These are phyloP conservation scores for Calocybe cyanea DNA, from an alignment of 768 basidiomycete species.

Conservation along the genomic window DNA sequence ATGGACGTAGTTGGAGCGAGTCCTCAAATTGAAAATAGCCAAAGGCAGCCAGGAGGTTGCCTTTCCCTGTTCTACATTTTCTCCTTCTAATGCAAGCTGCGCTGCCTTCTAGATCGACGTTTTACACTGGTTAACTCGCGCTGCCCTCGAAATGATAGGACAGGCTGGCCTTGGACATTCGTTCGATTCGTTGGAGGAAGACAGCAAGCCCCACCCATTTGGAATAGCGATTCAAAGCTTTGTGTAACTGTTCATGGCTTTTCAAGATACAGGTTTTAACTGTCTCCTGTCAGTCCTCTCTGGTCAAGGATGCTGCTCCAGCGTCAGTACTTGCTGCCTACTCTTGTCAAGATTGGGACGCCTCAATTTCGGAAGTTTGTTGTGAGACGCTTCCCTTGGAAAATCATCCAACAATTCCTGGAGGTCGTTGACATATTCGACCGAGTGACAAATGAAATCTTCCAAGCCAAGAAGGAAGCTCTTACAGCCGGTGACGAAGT, in stretches of 20 bases:
- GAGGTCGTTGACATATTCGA: conserved; percentile 16
- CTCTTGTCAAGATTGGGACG: conserved; percentile 14
- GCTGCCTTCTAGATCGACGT: conserved; percentile 10
- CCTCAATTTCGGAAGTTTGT: conserved; percentile 15
- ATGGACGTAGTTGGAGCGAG: conserved; percentile 4
- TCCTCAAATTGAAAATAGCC: conserved; percentile 3
- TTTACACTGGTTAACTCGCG: conserved; percentile 14
- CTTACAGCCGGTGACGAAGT: conserved; percentile 15
- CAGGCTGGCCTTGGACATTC: conserved; percentile 16
- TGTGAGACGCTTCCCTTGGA: conserved; percentile 11
- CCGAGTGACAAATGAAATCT: conserved; percentile 12
- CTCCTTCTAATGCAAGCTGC: too few relatives aligned
- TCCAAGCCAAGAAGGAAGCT: conserved; percentile 12
- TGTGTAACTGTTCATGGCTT: conserved; percentile 5
- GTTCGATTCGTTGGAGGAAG: conserved; percentile 14
- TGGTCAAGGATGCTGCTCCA: conserved; percentile 6
- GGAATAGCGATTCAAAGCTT: conserved; percentile 5
- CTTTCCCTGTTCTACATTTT: too few relatives aligned
- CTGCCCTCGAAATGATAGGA: conserved; percentile 14
- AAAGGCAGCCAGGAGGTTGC: conserved; percentile 13
- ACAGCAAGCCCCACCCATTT: conserved; percentile 2
- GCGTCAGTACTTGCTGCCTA: conserved; percentile 13
- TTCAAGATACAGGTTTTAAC: not conserved
- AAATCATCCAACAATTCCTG: conserved; percentile 6
- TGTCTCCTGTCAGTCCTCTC: not conserved